Evolutionary conservation across 192 early-diverging fungal genomes (phyloP).

Genomic region (Chytriomyces sp.): DNA sequence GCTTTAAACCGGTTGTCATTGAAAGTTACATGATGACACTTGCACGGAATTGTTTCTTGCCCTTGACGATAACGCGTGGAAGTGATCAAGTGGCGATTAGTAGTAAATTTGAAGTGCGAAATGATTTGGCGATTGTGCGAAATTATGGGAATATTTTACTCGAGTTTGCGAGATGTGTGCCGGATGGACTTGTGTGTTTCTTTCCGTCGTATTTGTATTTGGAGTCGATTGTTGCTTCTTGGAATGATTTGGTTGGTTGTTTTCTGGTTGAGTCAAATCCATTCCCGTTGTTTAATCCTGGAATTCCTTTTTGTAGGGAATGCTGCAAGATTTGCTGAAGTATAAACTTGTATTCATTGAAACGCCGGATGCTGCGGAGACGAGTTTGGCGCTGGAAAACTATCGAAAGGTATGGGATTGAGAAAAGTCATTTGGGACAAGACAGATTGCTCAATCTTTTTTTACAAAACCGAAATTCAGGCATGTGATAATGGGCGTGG

Average conservation of each 20-base stretch:
- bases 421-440: too few relatives aligned
- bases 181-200: slow-evolving; percentile 97
- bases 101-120: slow-evolving; percentile 97
- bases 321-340: slow-evolving; percentile 93
- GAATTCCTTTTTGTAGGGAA: slow-evolving; percentile 60
- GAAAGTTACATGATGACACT: slow-evolving; percentile 98
- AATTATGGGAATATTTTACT: slow-evolving; percentile 98
- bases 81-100: slow-evolving; percentile 98
- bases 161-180: slow-evolving; percentile 90
- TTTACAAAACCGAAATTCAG: slow-evolving; percentile 30
- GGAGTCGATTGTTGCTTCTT: slow-evolving; percentile 97
- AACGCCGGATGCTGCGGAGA: slow-evolving; percentile 98
- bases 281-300: not conserved
- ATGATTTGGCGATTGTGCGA: slow-evolving; percentile 96
- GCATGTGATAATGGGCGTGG: slow-evolving; percentile 99
- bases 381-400: slow-evolving; percentile 91
- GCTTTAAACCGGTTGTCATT: slow-evolving; percentile 85
- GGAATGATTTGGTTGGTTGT: slow-evolving; percentile 88
- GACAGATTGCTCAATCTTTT: not conserved
- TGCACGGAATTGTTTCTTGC: slow-evolving; percentile 92
- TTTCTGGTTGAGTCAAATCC: not conserved
- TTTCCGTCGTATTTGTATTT: slow-evolving; percentile 99
- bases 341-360: slow-evolving; percentile 99
- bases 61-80: slow-evolving; percentile 93
- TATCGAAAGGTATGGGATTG: slow-evolving; percentile 72